phyloP scores from a whole-genome alignment of 78 protist species.

The Dictyostelium discoideum region DNA sequence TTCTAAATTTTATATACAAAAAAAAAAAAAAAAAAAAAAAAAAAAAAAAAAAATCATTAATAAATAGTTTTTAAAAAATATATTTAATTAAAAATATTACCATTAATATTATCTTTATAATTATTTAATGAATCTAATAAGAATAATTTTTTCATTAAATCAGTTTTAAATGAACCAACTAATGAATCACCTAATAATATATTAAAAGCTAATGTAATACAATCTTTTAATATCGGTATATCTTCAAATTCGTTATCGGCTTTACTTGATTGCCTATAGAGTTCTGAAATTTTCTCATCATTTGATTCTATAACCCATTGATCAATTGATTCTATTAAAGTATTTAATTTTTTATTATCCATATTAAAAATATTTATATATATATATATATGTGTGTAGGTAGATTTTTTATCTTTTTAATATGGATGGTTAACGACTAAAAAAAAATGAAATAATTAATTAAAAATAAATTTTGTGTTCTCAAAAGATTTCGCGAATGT shows the following conservation, averaged over 20 bases:
- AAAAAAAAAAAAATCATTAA: no score
- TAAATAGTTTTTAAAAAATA: neutral
- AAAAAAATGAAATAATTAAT: neutral
- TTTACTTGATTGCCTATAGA: neutral
- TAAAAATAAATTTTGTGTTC: neutral
- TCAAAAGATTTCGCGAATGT: neutral
- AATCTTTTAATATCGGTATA: conserved; percentile 10
- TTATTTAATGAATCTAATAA: neutral
- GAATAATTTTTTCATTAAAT: conserved; percentile 7
- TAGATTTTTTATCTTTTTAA: neutral
- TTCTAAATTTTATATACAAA: neutral
- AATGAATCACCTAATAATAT: conserved; percentile 20
- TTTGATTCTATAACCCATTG: conserved; percentile 38
- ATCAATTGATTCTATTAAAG: conserved; percentile 35
- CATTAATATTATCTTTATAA: neutral
- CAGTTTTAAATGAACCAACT: neutral
- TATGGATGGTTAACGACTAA: neutral
- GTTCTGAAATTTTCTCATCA: conserved; percentile 28
- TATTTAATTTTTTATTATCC: conserved; percentile 1
- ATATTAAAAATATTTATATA: neutral
- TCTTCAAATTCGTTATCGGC: neutral
- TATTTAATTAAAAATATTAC: neutral
- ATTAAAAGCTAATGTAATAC: conserved; percentile 14
- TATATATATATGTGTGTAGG: no score
- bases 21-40: no score